These are phyloP conservation scores for Trichosanthes cucumerina DNA, from an alignment of 306 rosid genomes.

Conservation along the genomic window DNA sequence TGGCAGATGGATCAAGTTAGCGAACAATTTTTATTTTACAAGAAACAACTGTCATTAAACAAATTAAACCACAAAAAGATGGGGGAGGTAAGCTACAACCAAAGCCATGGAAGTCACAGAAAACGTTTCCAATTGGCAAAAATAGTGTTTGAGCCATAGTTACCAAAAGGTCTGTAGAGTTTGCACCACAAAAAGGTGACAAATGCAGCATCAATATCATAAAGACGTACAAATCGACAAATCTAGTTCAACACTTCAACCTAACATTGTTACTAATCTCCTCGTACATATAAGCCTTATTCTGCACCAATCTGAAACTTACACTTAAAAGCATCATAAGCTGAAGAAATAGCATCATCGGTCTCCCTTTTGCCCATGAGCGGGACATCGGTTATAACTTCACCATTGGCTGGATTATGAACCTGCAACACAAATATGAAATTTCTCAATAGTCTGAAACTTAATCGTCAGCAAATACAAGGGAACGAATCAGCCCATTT, in stretches of 20 bases:
- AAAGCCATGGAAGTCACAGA: not conserved
- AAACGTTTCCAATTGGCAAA: not conserved
- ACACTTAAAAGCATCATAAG: slow-evolving; percentile 59
- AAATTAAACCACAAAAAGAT: not conserved
- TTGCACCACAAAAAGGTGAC: not conserved
- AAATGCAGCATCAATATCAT: not conserved
- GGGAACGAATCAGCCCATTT: not conserved
- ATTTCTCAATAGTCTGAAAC: not conserved
- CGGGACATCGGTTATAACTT: slow-evolving; percentile 67
- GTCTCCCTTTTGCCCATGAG: slow-evolving; percentile 90
- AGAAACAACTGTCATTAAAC: not conserved
- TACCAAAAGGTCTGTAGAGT: not conserved
- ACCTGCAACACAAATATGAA: slow-evolving; percentile 38
- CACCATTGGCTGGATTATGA: slow-evolving; percentile 84
- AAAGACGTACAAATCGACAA: not conserved
- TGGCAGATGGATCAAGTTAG: not conserved
- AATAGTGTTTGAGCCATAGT: not conserved
- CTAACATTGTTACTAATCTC: not conserved
- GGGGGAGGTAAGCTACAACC: not conserved
- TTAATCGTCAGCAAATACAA: not conserved
- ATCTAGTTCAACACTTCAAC: not conserved
- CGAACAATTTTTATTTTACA: not conserved
- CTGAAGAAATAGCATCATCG: slow-evolving; percentile 87
- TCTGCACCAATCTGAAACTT: slow-evolving; percentile 16
- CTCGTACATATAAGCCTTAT: not conserved